phyloP scores from a whole-genome alignment of 1,284 basidiomycete species.

The Apiotrichum veenhuisii region DNA sequence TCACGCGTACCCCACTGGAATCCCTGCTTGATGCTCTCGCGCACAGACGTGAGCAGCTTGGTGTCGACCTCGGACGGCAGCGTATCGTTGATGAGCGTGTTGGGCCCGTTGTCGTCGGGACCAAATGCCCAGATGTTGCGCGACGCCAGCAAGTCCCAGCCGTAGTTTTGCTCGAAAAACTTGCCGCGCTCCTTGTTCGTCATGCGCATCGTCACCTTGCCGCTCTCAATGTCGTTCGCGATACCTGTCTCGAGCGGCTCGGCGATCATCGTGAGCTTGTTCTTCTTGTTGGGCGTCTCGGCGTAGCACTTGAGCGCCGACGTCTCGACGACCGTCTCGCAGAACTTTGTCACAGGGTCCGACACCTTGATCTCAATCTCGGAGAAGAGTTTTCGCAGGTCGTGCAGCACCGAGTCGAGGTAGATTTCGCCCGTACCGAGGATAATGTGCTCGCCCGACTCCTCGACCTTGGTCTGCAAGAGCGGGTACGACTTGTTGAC shows the following conservation, averaged over 20 bases:
- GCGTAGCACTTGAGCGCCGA: conserved; percentile 98
- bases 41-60: conserved; percentile 80
- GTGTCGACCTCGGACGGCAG: conserved; percentile 94
- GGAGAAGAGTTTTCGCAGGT: conserved; percentile 83
- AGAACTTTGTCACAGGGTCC: conserved; percentile 97
- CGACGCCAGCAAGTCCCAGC: conserved; percentile 96
- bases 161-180: conserved; percentile 93
- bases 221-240: conserved; percentile 88
- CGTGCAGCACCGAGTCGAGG: conserved; percentile 95
- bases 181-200: conserved; percentile 85
- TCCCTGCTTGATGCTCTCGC: conserved; percentile 94
- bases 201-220: conserved; percentile 88
- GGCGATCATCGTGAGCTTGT: conserved; percentile 95
- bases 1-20: conserved; percentile 99
- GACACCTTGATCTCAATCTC: conserved; percentile 99
- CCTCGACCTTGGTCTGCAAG: conserved; percentile 92
- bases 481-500: conserved; percentile 98
- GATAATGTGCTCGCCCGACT: conserved; percentile 95
- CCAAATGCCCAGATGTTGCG: conserved; percentile 99
- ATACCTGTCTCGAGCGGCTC: conserved; percentile 91
- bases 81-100: conserved; percentile 92
- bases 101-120: conserved; percentile 89
- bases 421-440: conserved; percentile 97
- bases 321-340: conserved; percentile 97
- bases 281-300: conserved; percentile 99